A percentile compares a stretch with the other conserved stretches of the same genome.
Conservation (phyloP, 306 rosid species). For the Pyrus betulifolia region DNA sequence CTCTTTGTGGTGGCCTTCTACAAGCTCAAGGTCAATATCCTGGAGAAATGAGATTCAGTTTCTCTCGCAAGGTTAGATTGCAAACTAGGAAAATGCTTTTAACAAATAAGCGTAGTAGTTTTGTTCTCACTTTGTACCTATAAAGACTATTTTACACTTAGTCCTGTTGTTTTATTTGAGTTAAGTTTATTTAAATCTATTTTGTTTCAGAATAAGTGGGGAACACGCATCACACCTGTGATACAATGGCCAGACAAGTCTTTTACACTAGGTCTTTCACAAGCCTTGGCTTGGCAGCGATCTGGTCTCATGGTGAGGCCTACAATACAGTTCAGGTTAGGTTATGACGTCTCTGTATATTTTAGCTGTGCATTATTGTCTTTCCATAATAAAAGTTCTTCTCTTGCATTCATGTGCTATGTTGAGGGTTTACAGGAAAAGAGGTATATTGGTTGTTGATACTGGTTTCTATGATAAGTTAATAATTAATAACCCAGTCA, state of each 20-base stretch:
- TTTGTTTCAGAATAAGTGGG: slow-evolving; percentile 70
- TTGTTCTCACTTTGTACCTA: not conserved
- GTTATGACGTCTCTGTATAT: not conserved
- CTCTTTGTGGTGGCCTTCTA: slow-evolving; percentile 87
- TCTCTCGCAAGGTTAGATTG: slow-evolving; percentile 79
- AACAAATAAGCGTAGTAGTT: not conserved
- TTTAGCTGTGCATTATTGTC: not conserved
- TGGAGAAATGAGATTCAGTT: slow-evolving; percentile 98
- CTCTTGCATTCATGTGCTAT: not conserved
- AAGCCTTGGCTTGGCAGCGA: slow-evolving; percentile 94
- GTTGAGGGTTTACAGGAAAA: not conserved
- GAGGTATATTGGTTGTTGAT: not conserved
- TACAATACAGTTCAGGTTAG: slow-evolving; percentile 81
- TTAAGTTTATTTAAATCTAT: slow-evolving; percentile 12
- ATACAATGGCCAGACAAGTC: slow-evolving; percentile 97
- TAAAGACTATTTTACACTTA: not conserved
- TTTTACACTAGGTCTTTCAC: slow-evolving; percentile 72
- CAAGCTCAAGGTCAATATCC: slow-evolving; percentile 99
- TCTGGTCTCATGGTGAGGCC: slow-evolving; percentile 96
- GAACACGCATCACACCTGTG: slow-evolving; percentile 84
- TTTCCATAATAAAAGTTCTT: not conserved
- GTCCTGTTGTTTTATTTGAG: slow-evolving; percentile 2
- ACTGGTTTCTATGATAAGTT: not conserved
- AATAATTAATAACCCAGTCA: not conserved
- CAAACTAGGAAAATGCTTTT: not conserved